Base-by-base conservation (phyloP, 495 filamentous ascomycete genomes). In the Podospora australis region DNA sequence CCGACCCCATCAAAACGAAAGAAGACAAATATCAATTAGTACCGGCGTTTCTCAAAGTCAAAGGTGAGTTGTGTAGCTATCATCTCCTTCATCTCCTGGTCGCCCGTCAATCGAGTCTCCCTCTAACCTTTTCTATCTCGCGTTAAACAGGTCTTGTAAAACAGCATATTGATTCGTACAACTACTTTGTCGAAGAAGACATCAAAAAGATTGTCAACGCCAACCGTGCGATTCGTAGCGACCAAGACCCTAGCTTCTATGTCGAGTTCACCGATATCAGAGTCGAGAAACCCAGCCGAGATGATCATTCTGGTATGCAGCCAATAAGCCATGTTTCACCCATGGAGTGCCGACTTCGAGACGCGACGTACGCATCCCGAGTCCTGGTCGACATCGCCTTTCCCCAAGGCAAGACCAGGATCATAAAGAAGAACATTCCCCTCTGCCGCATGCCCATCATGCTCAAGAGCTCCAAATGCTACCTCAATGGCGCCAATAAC, bases 361-460 rank as follows among this genome's bases (percentile, higher is more conserved):
- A 99, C 65, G 85, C 92, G 60, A 96, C 90, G 5, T 99, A 99
- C 62, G 85, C 90, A 19, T 94, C 94, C 2, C 88, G 88, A 9
- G 88, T 99, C 50, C 74, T 82, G 24, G 90, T 98, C 46, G 88
- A 96, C 64, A 81, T 96, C 44, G 79, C 82, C 48, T 97, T 95
- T 58, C 79, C 83, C 35, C 81, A 87, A 58, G 89, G 88, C 26
- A 78, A 79, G 21, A 73, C 81, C 50, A 78, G 79, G 53, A 78
- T 91, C 40, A 77, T 75, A 16, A 78, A 82, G 47, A 82, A 72
- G 44, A 78, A 84, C 52, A 76, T 95, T 32, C 72, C 78, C 26
- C 90, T 99, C 50, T 94, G 90, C 32, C 78, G 92, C 50, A 80
- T 99, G 65, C 92, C 92, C 4, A 83, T 97, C 57, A 99, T 99